Percentiles rank a stretch among this genome's conserved stretches.
phyloP scores from a whole-genome alignment of 768 basidiomycete genomes.

The Lentinus tigrinus region DNA sequence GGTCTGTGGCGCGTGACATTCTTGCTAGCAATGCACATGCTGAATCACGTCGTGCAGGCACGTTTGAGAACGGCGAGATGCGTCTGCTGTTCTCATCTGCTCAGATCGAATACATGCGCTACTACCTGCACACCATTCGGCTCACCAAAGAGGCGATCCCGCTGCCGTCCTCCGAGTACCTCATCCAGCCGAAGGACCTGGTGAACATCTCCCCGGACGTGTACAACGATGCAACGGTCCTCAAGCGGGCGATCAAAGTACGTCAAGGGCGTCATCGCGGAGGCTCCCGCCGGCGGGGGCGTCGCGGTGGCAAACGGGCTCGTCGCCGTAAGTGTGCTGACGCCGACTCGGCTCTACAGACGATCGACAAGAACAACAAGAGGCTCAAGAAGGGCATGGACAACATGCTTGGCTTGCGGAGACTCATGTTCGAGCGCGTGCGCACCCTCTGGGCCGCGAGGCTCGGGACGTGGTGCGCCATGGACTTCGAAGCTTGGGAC shows the following conservation, averaged over 20 bases:
- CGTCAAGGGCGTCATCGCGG: constrained; percentile 1
- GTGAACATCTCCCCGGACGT: constrained; percentile 56
- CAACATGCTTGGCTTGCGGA: constrained; percentile 51
- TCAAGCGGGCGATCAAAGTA: constrained; percentile 65
- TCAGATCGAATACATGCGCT: constrained; percentile 82
- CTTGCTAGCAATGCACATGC: background rate
- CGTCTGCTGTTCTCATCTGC: constrained; percentile 81
- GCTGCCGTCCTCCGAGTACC: constrained; percentile 75
- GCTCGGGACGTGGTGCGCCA: constrained; percentile 69
- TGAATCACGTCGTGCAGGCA: constrained; percentile 41
- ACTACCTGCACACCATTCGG: constrained; percentile 77
- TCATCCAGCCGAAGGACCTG: constrained; percentile 60
- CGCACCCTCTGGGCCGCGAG: constrained; percentile 63
- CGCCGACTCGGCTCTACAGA: constrained; percentile 36
- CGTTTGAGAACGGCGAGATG: constrained; percentile 67
- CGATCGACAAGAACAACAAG: constrained; percentile 80
- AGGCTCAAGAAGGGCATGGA: constrained; percentile 61
- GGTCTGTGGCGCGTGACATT: constrained; percentile 40
- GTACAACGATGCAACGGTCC: constrained; percentile 51
- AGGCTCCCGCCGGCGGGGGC: constrained; percentile 2
- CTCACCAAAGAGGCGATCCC: constrained; percentile 65
- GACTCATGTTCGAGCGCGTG: constrained; percentile 66
- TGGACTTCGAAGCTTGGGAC: constrained; percentile 89
- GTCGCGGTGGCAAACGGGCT: background rate
- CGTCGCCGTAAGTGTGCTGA: background rate